Base-by-base conservation (phyloP, 164 flowering plant genomes). In the Tinospora cordifolia region DNA sequence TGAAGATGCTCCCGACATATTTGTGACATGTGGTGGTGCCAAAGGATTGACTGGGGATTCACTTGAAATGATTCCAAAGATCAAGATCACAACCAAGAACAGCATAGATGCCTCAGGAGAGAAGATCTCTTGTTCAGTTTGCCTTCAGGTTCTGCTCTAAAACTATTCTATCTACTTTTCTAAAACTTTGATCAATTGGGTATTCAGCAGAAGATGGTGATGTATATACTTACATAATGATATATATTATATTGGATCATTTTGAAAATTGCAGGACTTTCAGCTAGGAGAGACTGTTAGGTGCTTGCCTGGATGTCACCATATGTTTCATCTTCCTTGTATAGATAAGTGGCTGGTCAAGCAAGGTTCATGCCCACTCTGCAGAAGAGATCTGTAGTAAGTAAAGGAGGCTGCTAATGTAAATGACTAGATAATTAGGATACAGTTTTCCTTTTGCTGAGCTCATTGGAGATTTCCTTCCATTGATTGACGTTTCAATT, bases 351-450 rank as follows among this genome's bases (percentile, higher is more conserved):
- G 98, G 98, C 90, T 93, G 36, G 69, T 87, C 21, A 78, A 87
- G 75, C 96, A 88, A 68, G 97, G 86, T 41, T 91, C 96, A 21
- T 91, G 98, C 78, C 98, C 98, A 25, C 70, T 93, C 38, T 93
- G 98, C 81, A 83, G 98, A 82, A 82, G 90, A 75, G 93, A 93
- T 81, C 80, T 92, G 78, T 91, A 76, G 81, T 59, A 4, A 0
- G 66, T 3, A 62, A 3, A 3, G 46, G 14, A 14, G 47, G 47
- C 57, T 19, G n/a, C 63, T 66, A 25, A 27, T 72, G 76, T 72
- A 73, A 72, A 79, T 76, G 70, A 69, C 26, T 10, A 44, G 47
- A 44, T 44, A 30, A 30, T 44, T 44, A 44, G 47, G 13, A 14
- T 9, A 44, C 47, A 44, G 14, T 44, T 44, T 44, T 44, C 47